Conservation (phyloP, 345 rosid species). For the Kernera saxatilis region DNA sequence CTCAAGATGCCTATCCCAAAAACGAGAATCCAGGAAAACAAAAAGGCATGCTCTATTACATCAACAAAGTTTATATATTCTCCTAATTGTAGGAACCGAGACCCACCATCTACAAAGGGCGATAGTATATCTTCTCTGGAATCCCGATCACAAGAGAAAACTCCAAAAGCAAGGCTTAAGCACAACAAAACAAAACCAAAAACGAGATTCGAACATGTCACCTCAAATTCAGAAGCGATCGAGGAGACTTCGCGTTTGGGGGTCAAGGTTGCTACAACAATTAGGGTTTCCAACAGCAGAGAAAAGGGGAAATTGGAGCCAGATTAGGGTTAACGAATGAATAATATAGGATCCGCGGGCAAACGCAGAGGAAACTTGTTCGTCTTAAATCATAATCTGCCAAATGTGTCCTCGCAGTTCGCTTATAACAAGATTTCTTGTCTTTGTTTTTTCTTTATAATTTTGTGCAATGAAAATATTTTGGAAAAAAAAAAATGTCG, state of each 20-base stretch:
- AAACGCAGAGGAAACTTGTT: neutral
- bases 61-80: neutral
- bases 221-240: conserved; percentile 5
- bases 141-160: conserved; percentile 3
- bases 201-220: conserved; percentile 1
- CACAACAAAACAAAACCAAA: neutral
- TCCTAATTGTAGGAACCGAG: neutral
- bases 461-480: too few species aligned
- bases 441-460: neutral
- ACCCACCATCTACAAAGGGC: neutral
- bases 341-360: neutral
- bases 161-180: neutral
- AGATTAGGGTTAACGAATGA: conserved; percentile 15
- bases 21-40: neutral
- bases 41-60: neutral
- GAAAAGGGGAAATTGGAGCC: neutral
- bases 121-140: neutral
- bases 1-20: neutral
- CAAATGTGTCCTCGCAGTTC: neutral
- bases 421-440: neutral
- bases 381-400: neutral
- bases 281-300: neutral
- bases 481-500: neutral
- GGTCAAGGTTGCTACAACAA: neutral
- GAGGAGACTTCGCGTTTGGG: conserved; percentile 2